Base-by-base conservation (phyloP, 805 yeast genomes). In the Metschnikowia arizonensis region DNA sequence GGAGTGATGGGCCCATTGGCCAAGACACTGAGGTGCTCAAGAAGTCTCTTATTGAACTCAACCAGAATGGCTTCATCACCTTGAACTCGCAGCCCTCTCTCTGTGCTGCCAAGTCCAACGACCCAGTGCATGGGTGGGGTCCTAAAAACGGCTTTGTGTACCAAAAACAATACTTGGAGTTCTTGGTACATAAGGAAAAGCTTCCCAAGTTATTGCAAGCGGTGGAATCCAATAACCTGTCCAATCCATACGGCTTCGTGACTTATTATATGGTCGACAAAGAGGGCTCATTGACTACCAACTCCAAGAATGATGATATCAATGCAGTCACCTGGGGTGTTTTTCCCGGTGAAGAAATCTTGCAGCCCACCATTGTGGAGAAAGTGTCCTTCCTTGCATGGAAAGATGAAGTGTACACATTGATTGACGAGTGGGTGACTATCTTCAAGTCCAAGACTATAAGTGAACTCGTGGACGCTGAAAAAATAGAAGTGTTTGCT, bases 241-340 rank as follows among this genome's bases (percentile, higher is more conserved):
- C 49, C 9, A 46, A 56, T 44, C 57, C 60, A 28, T 74, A 74
- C 42, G 54, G 64, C 2, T 70, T 78, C 36, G 71, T 90, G 55
- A 82, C 96, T 3, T 91, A 79, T 66, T 90, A 88, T 60, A 83
- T 90, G 4, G 88, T 87, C 24, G 72, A 74, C 55, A 78, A 77
- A 56, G 59, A 68, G 28, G 77, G 79, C 2, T 80, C 79, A 33
- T 69, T 89, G 44, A 51, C 62, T 15, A 79, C 95, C 40, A 90
- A 90, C 64, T 81, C 88, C 39, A 76, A 76, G 19, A 82, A 78
- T 36, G 87, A 82, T 30, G 85, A 81, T 50, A 89, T 95, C 52
- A 90, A 88, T 60, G 97, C 98, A 7, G 97, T 91, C 46, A 91
- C 98, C 15, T 91, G 98, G 98, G 98, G 98, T 52, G 88, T 90